Evolutionary conservation across 139 green algal species (phyloP).

Genomic region (Chlamydomonas sp.): DNA sequence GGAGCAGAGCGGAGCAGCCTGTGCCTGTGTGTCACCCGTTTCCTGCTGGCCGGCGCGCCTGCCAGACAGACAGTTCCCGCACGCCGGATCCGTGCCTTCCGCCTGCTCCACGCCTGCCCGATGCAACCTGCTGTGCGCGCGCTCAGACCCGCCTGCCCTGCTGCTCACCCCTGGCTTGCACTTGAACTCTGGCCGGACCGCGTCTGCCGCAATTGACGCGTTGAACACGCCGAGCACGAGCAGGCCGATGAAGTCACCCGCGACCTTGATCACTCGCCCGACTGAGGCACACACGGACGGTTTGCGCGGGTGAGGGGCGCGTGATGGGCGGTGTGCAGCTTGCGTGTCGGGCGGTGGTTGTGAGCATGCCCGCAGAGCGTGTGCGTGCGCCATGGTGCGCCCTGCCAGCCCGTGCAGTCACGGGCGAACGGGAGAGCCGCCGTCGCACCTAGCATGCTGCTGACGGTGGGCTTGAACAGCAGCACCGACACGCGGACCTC

Average conservation of each 20-base stretch:
- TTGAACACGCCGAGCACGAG: slow-evolving; percentile 13
- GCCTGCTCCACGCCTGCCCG: not conserved
- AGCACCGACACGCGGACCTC: slow-evolving; percentile 1
- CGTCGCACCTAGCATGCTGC: not conserved
- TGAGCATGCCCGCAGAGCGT: not conserved
- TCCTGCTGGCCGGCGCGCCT: not conserved
- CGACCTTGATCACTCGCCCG: slow-evolving; percentile 9
- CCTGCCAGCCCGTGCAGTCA: not conserved
- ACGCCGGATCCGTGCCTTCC: not conserved
- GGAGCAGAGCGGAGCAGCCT: not conserved
- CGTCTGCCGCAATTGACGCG: slow-evolving; percentile 11
- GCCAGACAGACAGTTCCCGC: not conserved
- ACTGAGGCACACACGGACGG: no score
- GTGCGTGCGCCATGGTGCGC: no score
- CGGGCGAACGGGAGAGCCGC: not conserved
- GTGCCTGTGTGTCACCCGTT: not conserved
- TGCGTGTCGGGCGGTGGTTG: not conserved
- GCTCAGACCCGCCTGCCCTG: not conserved
- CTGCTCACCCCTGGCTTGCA: not conserved
- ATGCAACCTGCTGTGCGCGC: not conserved
- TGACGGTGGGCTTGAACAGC: slow-evolving; percentile 3
- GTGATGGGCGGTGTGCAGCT: not conserved
- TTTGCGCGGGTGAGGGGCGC: no score
- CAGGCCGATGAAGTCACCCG: slow-evolving; percentile 10
- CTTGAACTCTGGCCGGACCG: slow-evolving; percentile 11